phyloP scores from a whole-genome alignment of 2,329 filamentous ascomycete species.

The Chrysosporium queenslandicum region DNA sequence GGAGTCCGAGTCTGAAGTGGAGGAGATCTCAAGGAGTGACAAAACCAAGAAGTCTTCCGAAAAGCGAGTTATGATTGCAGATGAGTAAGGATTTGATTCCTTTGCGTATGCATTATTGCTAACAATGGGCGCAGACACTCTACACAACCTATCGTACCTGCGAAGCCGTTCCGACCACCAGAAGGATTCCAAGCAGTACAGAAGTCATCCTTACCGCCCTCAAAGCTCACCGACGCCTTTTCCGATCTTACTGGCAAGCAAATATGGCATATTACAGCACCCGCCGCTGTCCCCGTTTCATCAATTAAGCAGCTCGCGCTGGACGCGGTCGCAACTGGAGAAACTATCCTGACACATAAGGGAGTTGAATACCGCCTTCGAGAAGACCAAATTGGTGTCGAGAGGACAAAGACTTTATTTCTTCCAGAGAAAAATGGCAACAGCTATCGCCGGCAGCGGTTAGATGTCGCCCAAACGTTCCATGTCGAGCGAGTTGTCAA shows the following conservation, averaged over 20 bases:
- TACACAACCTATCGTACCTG: background rate
- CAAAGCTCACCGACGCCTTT: constrained; percentile 27
- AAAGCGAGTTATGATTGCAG: constrained; percentile 14
- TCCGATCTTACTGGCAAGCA: constrained; percentile 37
- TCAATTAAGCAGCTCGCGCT: constrained; percentile 38
- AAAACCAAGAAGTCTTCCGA: constrained; percentile 6
- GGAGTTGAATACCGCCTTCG: constrained; percentile 36
- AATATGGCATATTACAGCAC: constrained; percentile 41
- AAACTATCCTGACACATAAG: constrained; percentile 35
- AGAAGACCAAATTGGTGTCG: constrained; percentile 24
- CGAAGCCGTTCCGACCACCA: constrained; percentile 35
- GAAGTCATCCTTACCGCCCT: constrained; percentile 24
- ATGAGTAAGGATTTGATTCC: constrained; percentile 6
- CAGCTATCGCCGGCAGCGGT: constrained; percentile 23
- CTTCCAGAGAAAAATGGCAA: constrained; percentile 30
- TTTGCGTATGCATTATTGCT: background rate
- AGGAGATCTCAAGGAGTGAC: background rate
- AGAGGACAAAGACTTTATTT: constrained; percentile 28
- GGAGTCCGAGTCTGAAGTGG: constrained; percentile 10
- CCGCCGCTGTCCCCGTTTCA: constrained; percentile 35
- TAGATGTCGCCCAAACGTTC: constrained; percentile 20
- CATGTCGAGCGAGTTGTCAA: constrained; percentile 17
- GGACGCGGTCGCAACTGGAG: constrained; percentile 32
- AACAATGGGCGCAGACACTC: background rate
- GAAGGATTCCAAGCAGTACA: constrained; percentile 34